Evolutionary conservation across 805 yeast genomes (phyloP).

Genomic region (Wickerhamomyces sydowiorum): DNA sequence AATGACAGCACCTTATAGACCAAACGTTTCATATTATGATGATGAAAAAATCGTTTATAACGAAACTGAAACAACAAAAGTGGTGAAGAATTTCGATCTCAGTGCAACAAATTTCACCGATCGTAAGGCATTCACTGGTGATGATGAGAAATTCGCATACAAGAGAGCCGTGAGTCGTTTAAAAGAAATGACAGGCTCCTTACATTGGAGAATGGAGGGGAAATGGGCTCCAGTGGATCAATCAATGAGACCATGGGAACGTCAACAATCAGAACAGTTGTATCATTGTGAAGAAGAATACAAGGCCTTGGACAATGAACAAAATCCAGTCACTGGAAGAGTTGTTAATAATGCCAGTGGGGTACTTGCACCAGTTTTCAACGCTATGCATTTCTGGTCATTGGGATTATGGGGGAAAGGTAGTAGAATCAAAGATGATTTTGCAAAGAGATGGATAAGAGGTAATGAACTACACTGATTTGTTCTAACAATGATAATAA

Average conservation of each 20-base stretch:
- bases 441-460: slow-evolving; percentile 52
- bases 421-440: slow-evolving; percentile 41
- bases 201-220: slow-evolving; percentile 41
- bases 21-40: slow-evolving; percentile 60
- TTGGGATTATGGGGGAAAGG: slow-evolving; percentile 58
- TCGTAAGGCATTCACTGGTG: slow-evolving; percentile 60
- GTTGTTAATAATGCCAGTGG: slow-evolving; percentile 8
- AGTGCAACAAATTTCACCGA: slow-evolving; percentile 37
- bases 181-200: slow-evolving; percentile 50
- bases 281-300: slow-evolving; percentile 16
- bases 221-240: slow-evolving; percentile 53
- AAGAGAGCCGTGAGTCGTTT: slow-evolving; percentile 66
- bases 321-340: slow-evolving; percentile 22
- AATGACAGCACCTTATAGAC: slow-evolving; percentile 58
- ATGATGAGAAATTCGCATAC: slow-evolving; percentile 71
- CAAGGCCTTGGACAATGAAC: slow-evolving; percentile 7
- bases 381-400: slow-evolving; percentile 58
- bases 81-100: slow-evolving; percentile 10
- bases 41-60: slow-evolving; percentile 34
- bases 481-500: background rate
- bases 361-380: slow-evolving; percentile 34
- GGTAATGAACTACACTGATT: slow-evolving; percentile 20
- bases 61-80: slow-evolving; percentile 11
- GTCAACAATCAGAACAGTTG: slow-evolving; percentile 6
- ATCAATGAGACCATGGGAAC: slow-evolving; percentile 56